Evolutionary conservation across 2,329 filamentous ascomycete genomes (phyloP), one percentile per base, ranked within the genome.

Genomic region (Aureobasidium sp.): DNA sequence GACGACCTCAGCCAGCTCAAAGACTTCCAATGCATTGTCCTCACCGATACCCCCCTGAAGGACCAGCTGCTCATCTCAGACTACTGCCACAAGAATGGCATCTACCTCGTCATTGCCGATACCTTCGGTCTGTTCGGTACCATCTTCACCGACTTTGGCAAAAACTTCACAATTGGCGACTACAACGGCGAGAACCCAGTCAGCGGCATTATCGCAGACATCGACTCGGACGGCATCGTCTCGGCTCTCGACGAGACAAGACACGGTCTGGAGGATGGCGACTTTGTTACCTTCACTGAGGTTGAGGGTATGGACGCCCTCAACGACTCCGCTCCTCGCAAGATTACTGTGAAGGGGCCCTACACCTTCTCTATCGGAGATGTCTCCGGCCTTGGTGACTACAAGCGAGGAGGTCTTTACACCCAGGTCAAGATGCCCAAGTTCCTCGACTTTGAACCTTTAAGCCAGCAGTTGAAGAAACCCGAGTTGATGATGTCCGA

Each of bases 381-480:
- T 73, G 91, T 97, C 11, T 90, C 89, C 27, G 87, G 85, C 6
- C 82, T 97, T 39, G 94, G 94, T 39, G 82, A 89, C 70, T 99
- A 99, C 79, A 80, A 90, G 79, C 84, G 89, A 57, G 93, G 93
- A 51, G 94, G 94, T 64, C 84, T 96, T 64, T 99, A 89, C 75
- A 88, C 90, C 42, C 94, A 99, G 76, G 94, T 97, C 75, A 99
- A 97, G 83, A 97, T 97, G 93, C 94, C 94, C 56, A 96, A 94
- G 78, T 84, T 91, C 61, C 77, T 97, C 70, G 84, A 94, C 73
- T 99, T 97, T 77, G 90, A 96, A 78, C 81, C 86, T 44, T 84
- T 97, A 62, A 86, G 86, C 45, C 79, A 84, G 58, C 85, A 96
- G 64, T 76, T 97, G 62, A 90, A 90, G 76, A 89, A 91, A 63